Percentiles rank a stretch among this genome's conserved stretches.
phyloP scores from a whole-genome alignment of 352 stramenopile species.

The Thalassiosira mediterranea region DNA sequence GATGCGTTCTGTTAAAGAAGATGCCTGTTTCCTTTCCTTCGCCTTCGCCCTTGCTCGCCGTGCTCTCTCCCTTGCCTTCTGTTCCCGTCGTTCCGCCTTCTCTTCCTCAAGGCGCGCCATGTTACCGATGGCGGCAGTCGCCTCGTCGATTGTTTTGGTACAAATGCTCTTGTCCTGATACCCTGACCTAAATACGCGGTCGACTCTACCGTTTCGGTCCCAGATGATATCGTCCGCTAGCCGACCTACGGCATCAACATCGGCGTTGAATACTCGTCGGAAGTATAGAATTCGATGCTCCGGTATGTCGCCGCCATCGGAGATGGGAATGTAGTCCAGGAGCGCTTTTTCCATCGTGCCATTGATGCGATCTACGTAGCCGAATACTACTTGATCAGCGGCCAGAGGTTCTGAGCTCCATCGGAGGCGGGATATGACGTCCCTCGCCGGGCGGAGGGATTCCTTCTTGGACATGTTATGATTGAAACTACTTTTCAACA shows the following conservation, averaged over 20 bases:
- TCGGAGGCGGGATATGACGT: slow-evolving; percentile 32
- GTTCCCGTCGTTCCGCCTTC: slow-evolving; percentile 16
- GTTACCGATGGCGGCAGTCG: slow-evolving; percentile 22
- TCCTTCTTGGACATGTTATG: no score
- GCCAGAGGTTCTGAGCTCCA: slow-evolving; percentile 23
- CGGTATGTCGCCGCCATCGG: slow-evolving; percentile 42
- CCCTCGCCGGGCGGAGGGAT: slow-evolving; percentile 33
- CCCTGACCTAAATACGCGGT: slow-evolving; percentile 38
- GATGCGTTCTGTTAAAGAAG: not conserved
- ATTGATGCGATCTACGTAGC: slow-evolving; percentile 42
- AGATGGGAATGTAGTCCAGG: slow-evolving; percentile 26
- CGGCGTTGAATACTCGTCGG: not conserved
- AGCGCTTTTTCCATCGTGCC: slow-evolving; percentile 44
- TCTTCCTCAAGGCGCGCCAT: slow-evolving; percentile 33
- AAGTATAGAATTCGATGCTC: slow-evolving; percentile 53
- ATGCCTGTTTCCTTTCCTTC: not conserved
- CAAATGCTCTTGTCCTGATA: slow-evolving; percentile 1
- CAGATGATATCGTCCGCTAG: slow-evolving; percentile 41
- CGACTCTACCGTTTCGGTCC: slow-evolving; percentile 25
- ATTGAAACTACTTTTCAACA: no score
- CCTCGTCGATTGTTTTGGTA: slow-evolving; percentile 21
- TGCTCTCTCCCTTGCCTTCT: slow-evolving; percentile 20
- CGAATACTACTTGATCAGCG: slow-evolving; percentile 27
- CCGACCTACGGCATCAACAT: no score
- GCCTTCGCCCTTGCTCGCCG: slow-evolving; percentile 2